These are phyloP conservation scores for Juncus effusus DNA, from an alignment of 176 grass and related monocot genomes.

Conservation along the genomic window DNA sequence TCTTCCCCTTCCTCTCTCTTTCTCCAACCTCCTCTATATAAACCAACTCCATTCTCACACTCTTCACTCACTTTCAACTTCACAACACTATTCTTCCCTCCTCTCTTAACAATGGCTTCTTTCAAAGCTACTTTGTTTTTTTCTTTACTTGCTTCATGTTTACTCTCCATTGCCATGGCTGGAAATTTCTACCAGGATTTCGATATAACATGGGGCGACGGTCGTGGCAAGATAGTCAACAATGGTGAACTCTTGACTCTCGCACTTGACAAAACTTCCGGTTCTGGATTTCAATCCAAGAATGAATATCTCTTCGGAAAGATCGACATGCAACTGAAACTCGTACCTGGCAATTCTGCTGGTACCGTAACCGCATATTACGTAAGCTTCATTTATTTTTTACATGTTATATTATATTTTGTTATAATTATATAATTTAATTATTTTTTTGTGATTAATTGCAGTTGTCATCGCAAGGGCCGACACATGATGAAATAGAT, in stretches of 20 bases:
- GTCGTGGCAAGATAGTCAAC: slow-evolving; percentile 48
- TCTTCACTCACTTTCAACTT: background rate
- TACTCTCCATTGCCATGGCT: slow-evolving; percentile 9
- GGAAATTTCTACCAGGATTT: slow-evolving; percentile 60
- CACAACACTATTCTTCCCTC: background rate
- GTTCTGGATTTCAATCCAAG: slow-evolving; percentile 75
- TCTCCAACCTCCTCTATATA: slow-evolving; percentile 19
- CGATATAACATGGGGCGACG: slow-evolving; percentile 75
- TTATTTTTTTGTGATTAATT: background rate
- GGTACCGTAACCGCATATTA: slow-evolving; percentile 88
- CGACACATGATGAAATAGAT: slow-evolving; percentile 79
- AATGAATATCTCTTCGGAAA: slow-evolving; percentile 83
- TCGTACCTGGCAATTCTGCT: slow-evolving; percentile 71
- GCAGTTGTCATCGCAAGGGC: slow-evolving; percentile 65
- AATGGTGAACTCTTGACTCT: slow-evolving; percentile 54
- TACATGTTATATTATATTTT: background rate
- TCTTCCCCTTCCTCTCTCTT: slow-evolving; percentile 17
- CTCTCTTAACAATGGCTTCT: slow-evolving; percentile 4
- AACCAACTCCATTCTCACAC: background rate
- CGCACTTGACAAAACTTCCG: slow-evolving; percentile 53
- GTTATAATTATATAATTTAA: background rate
- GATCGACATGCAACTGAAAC: slow-evolving; percentile 89
- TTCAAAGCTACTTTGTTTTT: slow-evolving; percentile 10
- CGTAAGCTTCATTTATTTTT: slow-evolving; percentile 12
- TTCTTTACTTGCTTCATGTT: background rate